Evolutionary conservation across 1,284 basidiomycete genomes (phyloP).

Genomic region (Heterobasidion annosum): DNA sequence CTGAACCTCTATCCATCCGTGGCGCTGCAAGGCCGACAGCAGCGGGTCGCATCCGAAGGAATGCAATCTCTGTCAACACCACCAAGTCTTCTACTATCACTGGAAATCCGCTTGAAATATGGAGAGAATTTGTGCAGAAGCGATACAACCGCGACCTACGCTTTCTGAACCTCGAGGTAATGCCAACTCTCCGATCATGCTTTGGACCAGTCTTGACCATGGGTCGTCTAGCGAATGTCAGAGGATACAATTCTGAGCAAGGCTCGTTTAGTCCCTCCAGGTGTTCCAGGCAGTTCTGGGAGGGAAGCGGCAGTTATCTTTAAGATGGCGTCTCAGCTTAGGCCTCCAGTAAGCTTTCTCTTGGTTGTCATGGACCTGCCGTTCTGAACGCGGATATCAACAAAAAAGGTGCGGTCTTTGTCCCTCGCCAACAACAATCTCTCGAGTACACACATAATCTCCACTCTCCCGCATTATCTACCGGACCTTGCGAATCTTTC

Average conservation of each 20-base stretch:
- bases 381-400: constrained; percentile 19
- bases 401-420: constrained; percentile 52
- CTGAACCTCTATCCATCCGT: constrained; percentile 43
- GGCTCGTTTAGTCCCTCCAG: constrained; percentile 57
- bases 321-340: constrained; percentile 73
- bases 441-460: constrained; percentile 35
- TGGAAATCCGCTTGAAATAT: constrained; percentile 44
- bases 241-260: constrained; percentile 68
- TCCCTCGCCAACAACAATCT: constrained; percentile 62
- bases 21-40: constrained; percentile 39
- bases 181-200: constrained; percentile 15
- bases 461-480: constrained; percentile 55
- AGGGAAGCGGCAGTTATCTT: constrained; percentile 76
- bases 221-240: constrained; percentile 36
- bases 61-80: constrained; percentile 32
- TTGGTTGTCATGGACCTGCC: constrained; percentile 1
- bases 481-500: constrained; percentile 76
- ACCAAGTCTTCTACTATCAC: constrained; percentile 10
- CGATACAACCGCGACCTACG: constrained; percentile 60
- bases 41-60: constrained; percentile 46
- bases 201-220: neutral
- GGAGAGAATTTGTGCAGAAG: constrained; percentile 61
- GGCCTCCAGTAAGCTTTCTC: constrained; percentile 50
- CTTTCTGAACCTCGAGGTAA: constrained; percentile 76
- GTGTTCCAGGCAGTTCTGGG: constrained; percentile 44